Evolutionary conservation across 495 filamentous ascomycete species (phyloP), one percentile per base, ranked within the genome.

Genomic region (Talaromyces ruber): DNA sequence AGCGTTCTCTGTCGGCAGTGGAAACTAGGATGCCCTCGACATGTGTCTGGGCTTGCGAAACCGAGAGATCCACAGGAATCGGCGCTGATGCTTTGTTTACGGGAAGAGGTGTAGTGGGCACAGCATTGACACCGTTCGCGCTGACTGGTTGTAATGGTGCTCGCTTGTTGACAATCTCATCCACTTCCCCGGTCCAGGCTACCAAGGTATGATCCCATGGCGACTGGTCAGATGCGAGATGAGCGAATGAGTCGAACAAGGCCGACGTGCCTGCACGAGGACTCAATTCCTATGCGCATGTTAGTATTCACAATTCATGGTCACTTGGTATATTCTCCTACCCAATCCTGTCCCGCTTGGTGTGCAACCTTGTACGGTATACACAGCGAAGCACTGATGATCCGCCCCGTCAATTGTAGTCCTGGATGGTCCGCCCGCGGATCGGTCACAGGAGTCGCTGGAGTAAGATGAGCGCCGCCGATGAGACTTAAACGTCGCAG

Each of bases 161-260:
- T 29, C 59, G 26, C 18, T 60, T 59, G 26, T 84, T 77, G 14
- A 74, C 47, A 9, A 79, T 71, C 3, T 78, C 74, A 58, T 88
- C 83, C 52, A 97, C 88, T 71, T 97, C 92, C 32, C 93, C 93
- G 2, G 93, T 93, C 93, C 93, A 97, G 21, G 88, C 92, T 55
- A 97, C 88, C 1, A 96, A 79, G 0, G 87, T 91, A 74, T 95
- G 92, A 66, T 89, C 88, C 91, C 91, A 97, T 22, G 83, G 81
- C 7, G 84, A 83, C 24, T 88, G 78, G 47, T 88, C 74, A 6
- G 91, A 91, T 7, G 89, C 89, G 25, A 97, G 83, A 72, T 93
- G 87, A 18, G 87, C 84, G 67, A 97, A 88, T 30, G 90, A 88
- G 71, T 96, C 92, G 72, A 93, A 93, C 25, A 97, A 79, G 21